These are phyloP conservation scores for Beauveria varroae DNA, from an alignment of 2,329 filamentous ascomycete genomes.

Conservation along the genomic window DNA sequence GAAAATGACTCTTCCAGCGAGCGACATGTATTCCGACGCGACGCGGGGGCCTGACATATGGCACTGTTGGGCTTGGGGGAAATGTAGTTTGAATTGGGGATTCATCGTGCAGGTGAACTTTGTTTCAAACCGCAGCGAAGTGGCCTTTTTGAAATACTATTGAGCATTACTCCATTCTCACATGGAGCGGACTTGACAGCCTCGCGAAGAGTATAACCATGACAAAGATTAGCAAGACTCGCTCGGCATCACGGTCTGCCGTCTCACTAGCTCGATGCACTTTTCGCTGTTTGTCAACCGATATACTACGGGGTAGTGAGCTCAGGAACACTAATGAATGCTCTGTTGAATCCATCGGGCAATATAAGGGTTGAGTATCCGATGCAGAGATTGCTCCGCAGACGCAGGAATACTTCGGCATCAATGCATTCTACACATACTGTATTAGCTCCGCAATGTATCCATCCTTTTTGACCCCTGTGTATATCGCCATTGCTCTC, in stretches of 20 bases:
- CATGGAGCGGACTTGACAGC: background rate
- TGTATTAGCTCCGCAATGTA: too few relatives aligned
- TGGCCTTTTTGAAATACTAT: background rate
- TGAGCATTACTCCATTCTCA: background rate
- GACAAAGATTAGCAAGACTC: background rate
- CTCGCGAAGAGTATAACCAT: background rate
- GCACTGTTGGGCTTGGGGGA: background rate
- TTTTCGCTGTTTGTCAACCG: background rate
- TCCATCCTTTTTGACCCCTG: background rate
- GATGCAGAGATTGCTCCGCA: background rate
- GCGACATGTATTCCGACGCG: constrained; percentile 18
- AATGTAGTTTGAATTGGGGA: background rate
- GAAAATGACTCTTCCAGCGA: constrained; percentile 35
- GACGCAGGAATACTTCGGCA: background rate
- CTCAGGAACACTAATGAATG: background rate
- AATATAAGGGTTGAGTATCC: background rate
- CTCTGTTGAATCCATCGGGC: background rate
- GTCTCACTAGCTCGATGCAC: background rate
- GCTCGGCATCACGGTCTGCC: background rate
- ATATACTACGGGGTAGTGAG: background rate
- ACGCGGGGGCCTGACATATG: background rate
- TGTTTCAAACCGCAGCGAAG: background rate
- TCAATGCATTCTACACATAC: too few relatives aligned
- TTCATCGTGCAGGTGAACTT: background rate
- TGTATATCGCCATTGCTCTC: background rate